Evolutionary conservation across 2,329 filamentous ascomycete genomes (phyloP).

Genomic region (Emmonsia crescens): DNA sequence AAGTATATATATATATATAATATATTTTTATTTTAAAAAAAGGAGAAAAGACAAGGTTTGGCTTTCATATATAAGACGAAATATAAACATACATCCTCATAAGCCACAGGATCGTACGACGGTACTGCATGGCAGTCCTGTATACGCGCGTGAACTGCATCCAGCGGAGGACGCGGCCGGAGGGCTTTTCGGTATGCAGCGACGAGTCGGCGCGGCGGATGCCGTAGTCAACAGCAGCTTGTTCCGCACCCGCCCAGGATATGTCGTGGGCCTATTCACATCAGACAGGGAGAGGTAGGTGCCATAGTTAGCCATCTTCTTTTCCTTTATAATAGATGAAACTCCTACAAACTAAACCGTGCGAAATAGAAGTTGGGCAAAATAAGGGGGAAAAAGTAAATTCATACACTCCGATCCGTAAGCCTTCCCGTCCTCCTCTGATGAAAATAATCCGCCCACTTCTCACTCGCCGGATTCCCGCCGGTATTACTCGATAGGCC

Average conservation of each 20-base stretch:
- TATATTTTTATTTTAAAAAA: no score
- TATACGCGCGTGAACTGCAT: constrained; percentile 10
- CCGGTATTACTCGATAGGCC: constrained; percentile 9
- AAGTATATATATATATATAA: no score
- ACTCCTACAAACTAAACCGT: neutral
- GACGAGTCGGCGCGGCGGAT: constrained; percentile 8
- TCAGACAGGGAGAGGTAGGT: neutral
- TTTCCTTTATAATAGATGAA: neutral
- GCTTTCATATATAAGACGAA: neutral
- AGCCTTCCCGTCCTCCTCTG: constrained; percentile 10
- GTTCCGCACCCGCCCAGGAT: constrained; percentile 11
- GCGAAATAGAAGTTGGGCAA: no score
- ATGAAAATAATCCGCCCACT: constrained; percentile 13
- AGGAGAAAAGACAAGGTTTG: neutral
- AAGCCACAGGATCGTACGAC: constrained; percentile 12
- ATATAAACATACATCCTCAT: constrained; percentile 8
- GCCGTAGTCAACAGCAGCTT: constrained; percentile 12
- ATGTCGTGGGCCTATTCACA: constrained; percentile 9
- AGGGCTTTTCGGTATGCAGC: constrained; percentile 6
- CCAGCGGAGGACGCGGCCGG: constrained; percentile 8
- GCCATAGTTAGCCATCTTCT: neutral
- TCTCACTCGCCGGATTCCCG: constrained; percentile 10
- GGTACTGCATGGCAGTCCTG: constrained; percentile 11
- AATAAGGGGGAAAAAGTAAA: neutral
- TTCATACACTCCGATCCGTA: constrained; percentile 10